Percentiles rank a stretch among this genome's conserved stretches.
These are phyloP conservation scores for Phlebopus sp. DNA, from an alignment of 1,284 basidiomycete species.

Conservation along the genomic window DNA sequence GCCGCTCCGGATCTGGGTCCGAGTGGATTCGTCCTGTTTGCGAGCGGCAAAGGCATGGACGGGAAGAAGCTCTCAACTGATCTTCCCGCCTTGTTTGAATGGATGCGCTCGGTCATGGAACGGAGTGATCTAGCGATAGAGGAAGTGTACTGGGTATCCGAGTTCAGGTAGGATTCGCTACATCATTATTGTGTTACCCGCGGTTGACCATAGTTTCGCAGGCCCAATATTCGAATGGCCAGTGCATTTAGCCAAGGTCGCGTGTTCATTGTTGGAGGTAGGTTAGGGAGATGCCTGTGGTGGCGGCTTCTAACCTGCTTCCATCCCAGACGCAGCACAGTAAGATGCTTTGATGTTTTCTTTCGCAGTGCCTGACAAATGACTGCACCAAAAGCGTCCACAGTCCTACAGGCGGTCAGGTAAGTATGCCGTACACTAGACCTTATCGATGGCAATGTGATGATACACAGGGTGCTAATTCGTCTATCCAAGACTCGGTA, in stretches of 20 bases:
- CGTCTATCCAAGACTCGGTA: constrained; percentile 3
- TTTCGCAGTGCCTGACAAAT: not conserved
- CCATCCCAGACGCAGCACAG: constrained; percentile 5
- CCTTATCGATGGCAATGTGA: not conserved
- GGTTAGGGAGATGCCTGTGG: not conserved
- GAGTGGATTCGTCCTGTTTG: constrained; percentile 3
- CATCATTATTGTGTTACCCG: not conserved
- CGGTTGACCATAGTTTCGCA: not conserved
- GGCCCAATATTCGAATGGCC: constrained; percentile 7
- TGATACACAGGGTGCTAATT: not conserved
- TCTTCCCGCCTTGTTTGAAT: not conserved
- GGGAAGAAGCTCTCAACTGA: not conserved
- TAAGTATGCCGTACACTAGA: not conserved
- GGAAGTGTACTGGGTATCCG: not conserved
- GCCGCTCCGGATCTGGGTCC: constrained; percentile 1
- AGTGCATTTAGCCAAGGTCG: constrained; percentile 3
- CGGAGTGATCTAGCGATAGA: not conserved
- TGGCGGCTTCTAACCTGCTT: not conserved
- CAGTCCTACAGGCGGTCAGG: constrained; percentile 5
- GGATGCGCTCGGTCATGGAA: constrained; percentile 1
- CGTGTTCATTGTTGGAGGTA: constrained; percentile 5
- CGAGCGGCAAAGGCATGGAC: not conserved
- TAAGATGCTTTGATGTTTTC: not conserved
- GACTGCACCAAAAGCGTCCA: not conserved
- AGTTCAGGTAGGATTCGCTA: not conserved